Conservation (phyloP, 2,329 filamentous ascomycete genomes). For the Arthrobotrys conoides region DNA sequence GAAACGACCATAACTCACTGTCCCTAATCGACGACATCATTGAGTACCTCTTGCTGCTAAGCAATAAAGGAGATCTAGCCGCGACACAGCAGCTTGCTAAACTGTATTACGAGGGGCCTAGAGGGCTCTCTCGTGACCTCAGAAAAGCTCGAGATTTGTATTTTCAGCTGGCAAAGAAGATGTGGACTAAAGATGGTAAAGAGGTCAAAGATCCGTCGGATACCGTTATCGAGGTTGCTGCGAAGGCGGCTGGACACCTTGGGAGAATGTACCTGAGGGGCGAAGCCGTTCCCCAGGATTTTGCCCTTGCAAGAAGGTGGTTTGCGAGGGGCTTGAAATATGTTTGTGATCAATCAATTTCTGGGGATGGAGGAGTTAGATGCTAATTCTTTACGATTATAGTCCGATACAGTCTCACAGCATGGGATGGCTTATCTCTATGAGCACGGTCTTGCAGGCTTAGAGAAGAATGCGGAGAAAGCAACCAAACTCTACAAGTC, state of each 20-base stretch:
- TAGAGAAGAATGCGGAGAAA: constrained; percentile 77
- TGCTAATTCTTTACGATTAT: constrained; percentile 32
- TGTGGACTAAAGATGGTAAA: constrained; percentile 86
- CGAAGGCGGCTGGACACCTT: constrained; percentile 85
- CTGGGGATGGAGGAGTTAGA: background rate
- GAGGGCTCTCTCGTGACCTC: constrained; percentile 80
- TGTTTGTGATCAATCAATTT: constrained; percentile 28
- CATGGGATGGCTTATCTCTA: constrained; percentile 88
- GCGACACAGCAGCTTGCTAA: constrained; percentile 88
- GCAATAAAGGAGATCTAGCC: constrained; percentile 88
- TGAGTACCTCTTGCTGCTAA: constrained; percentile 92
- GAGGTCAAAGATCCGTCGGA: constrained; percentile 80
- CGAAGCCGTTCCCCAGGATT: constrained; percentile 85
- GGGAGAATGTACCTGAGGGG: constrained; percentile 91
- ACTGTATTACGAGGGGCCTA: constrained; percentile 88
- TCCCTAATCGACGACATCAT: constrained; percentile 93
- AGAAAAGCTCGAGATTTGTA: constrained; percentile 84
- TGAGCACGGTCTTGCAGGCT: constrained; percentile 79
- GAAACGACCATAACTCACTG: constrained; percentile 82
- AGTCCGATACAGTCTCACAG: constrained; percentile 85
- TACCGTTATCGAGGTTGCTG: constrained; percentile 73
- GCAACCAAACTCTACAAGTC: constrained; percentile 83
- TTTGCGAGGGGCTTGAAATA: constrained; percentile 81
- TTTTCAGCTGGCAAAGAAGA: constrained; percentile 80
- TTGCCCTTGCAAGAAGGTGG: constrained; percentile 82